phyloP scores from a whole-genome alignment of 75 land plant genomes.

The Cupressus sempervirens region DNA sequence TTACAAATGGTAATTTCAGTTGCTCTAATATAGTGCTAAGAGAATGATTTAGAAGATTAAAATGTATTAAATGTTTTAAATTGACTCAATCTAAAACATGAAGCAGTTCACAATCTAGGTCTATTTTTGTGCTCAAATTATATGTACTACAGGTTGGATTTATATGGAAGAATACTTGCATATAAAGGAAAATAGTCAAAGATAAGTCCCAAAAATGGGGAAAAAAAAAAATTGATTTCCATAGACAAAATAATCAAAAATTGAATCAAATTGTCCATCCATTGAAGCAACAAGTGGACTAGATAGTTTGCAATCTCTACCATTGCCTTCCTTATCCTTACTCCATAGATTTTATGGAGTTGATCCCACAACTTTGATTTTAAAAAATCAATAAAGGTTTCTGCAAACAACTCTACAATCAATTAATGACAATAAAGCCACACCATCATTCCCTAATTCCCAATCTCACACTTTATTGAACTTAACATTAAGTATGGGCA shows the following conservation, averaged over 20 bases:
- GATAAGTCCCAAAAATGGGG: background rate
- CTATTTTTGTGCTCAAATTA: background rate
- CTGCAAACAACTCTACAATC: too few relatives aligned
- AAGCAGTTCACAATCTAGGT: background rate
- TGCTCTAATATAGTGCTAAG: background rate
- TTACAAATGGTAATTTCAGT: background rate
- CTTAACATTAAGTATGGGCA: too few relatives aligned
- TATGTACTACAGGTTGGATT: background rate
- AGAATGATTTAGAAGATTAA: too few relatives aligned
- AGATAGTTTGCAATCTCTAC: too few relatives aligned
- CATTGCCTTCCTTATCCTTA: too few relatives aligned
- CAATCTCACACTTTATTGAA: too few relatives aligned
- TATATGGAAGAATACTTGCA: background rate
- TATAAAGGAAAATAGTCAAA: background rate
- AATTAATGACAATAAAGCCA: too few relatives aligned
- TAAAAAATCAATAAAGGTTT: too few relatives aligned
- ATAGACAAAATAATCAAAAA: background rate
- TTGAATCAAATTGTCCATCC: background rate
- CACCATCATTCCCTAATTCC: too few relatives aligned
- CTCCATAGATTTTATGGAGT: too few relatives aligned
- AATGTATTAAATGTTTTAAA: background rate
- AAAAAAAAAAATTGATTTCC: too few relatives aligned
- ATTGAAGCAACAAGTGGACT: background rate
- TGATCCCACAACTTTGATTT: too few relatives aligned
- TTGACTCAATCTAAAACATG: background rate